phyloP scores from a whole-genome alignment of 2,329 filamentous ascomycete genomes.

The Aspergillus terreus region DNA sequence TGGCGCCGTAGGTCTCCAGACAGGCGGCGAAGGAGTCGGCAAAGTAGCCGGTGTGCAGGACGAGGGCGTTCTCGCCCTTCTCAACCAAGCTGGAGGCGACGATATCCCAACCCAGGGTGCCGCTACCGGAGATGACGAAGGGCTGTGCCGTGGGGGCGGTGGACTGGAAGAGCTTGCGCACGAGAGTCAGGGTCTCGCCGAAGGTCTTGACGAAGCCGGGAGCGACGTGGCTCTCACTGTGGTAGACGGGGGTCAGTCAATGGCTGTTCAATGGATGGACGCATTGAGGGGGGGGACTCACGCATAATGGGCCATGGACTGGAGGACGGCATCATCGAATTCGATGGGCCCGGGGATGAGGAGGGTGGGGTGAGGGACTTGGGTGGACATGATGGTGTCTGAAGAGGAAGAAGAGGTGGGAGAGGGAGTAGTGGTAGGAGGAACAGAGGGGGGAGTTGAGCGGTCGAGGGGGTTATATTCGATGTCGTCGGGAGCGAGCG shows the following conservation, averaged over 20 bases:
- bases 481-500: slow-evolving; percentile 50
- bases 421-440: slow-evolving; percentile 7
- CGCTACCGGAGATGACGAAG: slow-evolving; percentile 89
- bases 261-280: not conserved
- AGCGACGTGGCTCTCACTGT: slow-evolving; percentile 89
- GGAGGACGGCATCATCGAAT: slow-evolving; percentile 93
- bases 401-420: slow-evolving; percentile 4
- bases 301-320: slow-evolving; percentile 90
- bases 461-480: slow-evolving; percentile 46
- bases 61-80: slow-evolving; percentile 82
- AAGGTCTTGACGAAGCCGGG: slow-evolving; percentile 85
- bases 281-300: slow-evolving; percentile 17
- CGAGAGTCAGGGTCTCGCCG: slow-evolving; percentile 80
- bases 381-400: slow-evolving; percentile 51
- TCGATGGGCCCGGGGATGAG: slow-evolving; percentile 97
- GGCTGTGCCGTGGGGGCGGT: slow-evolving; percentile 78
- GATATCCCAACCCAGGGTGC: slow-evolving; percentile 94
- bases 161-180: slow-evolving; percentile 93
- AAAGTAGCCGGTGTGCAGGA: slow-evolving; percentile 96
- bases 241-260: slow-evolving; percentile 9
- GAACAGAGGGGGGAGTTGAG: slow-evolving; percentile 21
- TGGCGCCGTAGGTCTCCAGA: slow-evolving; percentile 84
- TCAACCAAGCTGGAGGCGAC: slow-evolving; percentile 92
- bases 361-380: slow-evolving; percentile 65
- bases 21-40: slow-evolving; percentile 92